Evolutionary conservation across 169 alveolate genomes (phyloP).

Genomic region (Eimeria necatrix): DNA sequence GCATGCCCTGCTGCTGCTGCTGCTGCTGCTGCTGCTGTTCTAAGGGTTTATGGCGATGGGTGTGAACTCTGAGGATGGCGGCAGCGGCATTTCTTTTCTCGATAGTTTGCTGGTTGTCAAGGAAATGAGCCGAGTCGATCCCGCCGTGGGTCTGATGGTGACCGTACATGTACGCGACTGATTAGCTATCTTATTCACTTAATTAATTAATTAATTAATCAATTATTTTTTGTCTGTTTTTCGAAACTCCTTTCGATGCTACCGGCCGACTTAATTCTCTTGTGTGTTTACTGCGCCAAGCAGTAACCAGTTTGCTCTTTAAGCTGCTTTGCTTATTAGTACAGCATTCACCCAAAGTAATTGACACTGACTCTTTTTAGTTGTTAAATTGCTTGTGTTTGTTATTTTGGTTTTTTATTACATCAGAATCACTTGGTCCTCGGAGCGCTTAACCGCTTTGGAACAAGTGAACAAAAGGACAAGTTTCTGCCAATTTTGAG

Average conservation of each 20-base stretch:
- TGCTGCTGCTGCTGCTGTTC: slow-evolving; percentile 7
- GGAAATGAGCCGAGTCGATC: slow-evolving; percentile 81
- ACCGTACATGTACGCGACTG: slow-evolving; percentile 64
- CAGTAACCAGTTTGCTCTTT: too few relatives aligned
- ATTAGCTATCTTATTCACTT: background rate
- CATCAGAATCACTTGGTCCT: slow-evolving; percentile 73
- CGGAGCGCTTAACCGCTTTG: slow-evolving; percentile 44
- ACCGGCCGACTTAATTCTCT: too few relatives aligned
- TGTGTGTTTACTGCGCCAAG: too few relatives aligned
- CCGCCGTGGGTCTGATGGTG: slow-evolving; percentile 78
- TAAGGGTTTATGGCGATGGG: slow-evolving; percentile 78
- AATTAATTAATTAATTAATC: background rate
- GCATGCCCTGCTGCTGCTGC: background rate
- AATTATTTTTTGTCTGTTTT: background rate
- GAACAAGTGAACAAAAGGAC: slow-evolving; percentile 72
- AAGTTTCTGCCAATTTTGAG: slow-evolving; percentile 73
- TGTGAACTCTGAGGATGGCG: slow-evolving; percentile 61
- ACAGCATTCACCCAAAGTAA: too few relatives aligned
- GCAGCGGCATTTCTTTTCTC: slow-evolving; percentile 65
- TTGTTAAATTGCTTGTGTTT: background rate
- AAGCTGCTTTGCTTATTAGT: too few relatives aligned
- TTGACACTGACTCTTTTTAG: background rate
- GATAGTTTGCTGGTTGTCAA: slow-evolving; percentile 68
- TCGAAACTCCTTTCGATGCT: background rate
- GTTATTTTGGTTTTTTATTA: too few relatives aligned